Base-by-base conservation (phyloP, 1,284 basidiomycete genomes). In the Trametes sp. region DNA sequence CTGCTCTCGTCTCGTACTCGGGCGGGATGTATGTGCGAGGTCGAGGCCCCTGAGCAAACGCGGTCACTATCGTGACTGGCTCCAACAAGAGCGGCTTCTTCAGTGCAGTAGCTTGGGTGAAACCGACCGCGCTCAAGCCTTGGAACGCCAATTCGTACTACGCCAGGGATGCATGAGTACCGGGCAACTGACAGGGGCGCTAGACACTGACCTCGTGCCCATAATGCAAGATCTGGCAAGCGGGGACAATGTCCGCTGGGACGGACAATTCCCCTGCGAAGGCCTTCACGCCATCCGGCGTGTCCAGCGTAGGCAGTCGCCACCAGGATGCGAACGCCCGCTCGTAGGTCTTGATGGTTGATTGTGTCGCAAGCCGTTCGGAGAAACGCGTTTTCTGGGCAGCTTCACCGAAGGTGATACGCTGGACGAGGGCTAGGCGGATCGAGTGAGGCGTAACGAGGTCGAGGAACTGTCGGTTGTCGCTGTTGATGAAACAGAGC, bases 391-490 rank as follows among this genome's bases (percentile, higher is more conserved):
- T 41, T 23, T 31, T 46, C 16, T 57, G 54, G 26, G 33, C n/a
- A 13, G 54, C 53, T 14, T 58, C 52, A 23, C 61, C 63, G 50
- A 68, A 68, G 11, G 61, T 63, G 33, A 63, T 62, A 8, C 58
- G 58, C 29, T 72, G 69, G 7, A 65, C 36, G n/a, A 73, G 63
- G 16, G 54, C 57, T 33, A 69, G 24, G 13, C 31, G 51, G 14
- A 69, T 26, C 21, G 67, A 59, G 58, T 59, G 38, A 13, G 66
- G 29, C 23, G 64, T 64, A 45, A 70, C 44, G 14, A 72, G 61
- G 58, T 72, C 69, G 10, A 72, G 64, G 2, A 67, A 62, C 50
- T 73, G 70, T 19, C 33, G 19, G 56, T 73, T 71, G 13, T 42
- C n/a, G n/a, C 65, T 59, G 4, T 49, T 19, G 44, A 72, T 54